Evolutionary conservation across 2,329 filamentous ascomycete species (phyloP).

Genomic region (Hymenoscyphus fraxineus): DNA sequence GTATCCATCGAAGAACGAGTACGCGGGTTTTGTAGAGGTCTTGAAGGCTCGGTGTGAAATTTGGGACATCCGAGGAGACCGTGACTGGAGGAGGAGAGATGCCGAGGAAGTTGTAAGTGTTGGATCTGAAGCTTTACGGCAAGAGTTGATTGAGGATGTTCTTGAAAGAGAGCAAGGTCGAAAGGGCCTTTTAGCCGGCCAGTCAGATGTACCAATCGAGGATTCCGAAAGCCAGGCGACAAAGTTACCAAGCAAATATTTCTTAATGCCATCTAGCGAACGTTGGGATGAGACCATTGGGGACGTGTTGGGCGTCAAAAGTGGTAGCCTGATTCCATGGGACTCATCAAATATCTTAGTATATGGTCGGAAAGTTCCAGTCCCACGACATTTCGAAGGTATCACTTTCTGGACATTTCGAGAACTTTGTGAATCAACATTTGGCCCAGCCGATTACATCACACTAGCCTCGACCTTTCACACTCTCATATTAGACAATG

Average conservation of each 20-base stretch:
- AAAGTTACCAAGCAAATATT: slow-evolving; percentile 29
- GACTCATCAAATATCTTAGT: slow-evolving; percentile 43
- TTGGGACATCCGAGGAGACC: slow-evolving; percentile 76
- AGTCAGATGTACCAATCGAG: background rate
- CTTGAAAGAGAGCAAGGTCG: slow-evolving; percentile 9
- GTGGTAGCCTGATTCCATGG: slow-evolving; percentile 39
- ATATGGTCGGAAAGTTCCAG: slow-evolving; percentile 60
- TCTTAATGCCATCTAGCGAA: slow-evolving; percentile 23
- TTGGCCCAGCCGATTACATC: slow-evolving; percentile 80
- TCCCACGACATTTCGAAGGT: slow-evolving; percentile 56
- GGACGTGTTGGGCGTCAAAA: slow-evolving; percentile 22
- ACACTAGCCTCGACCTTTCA: slow-evolving; percentile 76
- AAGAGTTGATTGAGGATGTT: slow-evolving; percentile 29
- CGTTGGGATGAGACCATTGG: slow-evolving; percentile 28
- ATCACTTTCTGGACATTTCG: slow-evolving; percentile 63
- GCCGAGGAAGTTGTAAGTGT: slow-evolving; percentile 39
- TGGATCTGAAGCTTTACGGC: slow-evolving; percentile 35
- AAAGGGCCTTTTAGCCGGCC: background rate
- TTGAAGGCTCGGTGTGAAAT: slow-evolving; percentile 75
- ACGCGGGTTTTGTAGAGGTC: slow-evolving; percentile 71
- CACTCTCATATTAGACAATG: slow-evolving; percentile 68
- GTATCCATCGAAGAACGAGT: slow-evolving; percentile 64
- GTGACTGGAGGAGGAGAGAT: slow-evolving; percentile 65
- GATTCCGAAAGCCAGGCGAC: background rate
- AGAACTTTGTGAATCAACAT: slow-evolving; percentile 59